Evolutionary conservation across 2,329 filamentous ascomycete genomes (phyloP), one percentile per base, ranked within the genome.

Genomic region (Curvularia eragrostidis): DNA sequence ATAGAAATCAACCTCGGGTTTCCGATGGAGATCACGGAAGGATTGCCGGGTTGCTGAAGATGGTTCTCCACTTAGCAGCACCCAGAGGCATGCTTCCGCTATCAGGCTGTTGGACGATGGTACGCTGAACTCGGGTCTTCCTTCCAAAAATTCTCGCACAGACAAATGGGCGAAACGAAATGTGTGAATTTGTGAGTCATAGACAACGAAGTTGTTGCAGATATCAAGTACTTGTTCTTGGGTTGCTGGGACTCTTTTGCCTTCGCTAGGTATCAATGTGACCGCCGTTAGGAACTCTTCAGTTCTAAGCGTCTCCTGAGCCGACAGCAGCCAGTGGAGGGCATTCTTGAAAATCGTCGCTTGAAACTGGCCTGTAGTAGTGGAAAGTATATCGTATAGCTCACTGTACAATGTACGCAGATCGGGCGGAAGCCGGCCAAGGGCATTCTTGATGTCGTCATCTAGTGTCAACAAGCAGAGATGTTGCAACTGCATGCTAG

Each of bases 121-220:
- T 5, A 19, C 3, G 8, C n/a, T 28, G 43, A 30, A 61, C 39
- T 64, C 56, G 23, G 34, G 38, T 19, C 47, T 38, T 41, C 53
- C 26, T 32, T 74, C 66, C 7, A 76, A 52, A 34, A 56, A 75
- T 51, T 75, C 73, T 30, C 58, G 56, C 2, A 75, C 71, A 1
- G 73, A 75, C n/a, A 72, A 52, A 62, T 76, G 73, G 23, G 67
- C 63, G 54, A 75, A 75, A 10, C 65, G 66, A 59, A 76, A 73
- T 2, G 52, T 59, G 41, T 70, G 58, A 10, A 66, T 46, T 28
- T 65, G 42, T 19, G 48, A 41, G 48, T 76, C 71, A 44, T 67
- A 61, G 21, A 70, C 56, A 13, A 76, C 49, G 13, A 76, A 64
- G 42, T 75, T 73, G 42, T 62, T 62, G 56, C 67, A 73, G 26